These are phyloP conservation scores for Martiniozyma abietophila DNA, from an alignment of 805 yeast species.

Conservation along the genomic window DNA sequence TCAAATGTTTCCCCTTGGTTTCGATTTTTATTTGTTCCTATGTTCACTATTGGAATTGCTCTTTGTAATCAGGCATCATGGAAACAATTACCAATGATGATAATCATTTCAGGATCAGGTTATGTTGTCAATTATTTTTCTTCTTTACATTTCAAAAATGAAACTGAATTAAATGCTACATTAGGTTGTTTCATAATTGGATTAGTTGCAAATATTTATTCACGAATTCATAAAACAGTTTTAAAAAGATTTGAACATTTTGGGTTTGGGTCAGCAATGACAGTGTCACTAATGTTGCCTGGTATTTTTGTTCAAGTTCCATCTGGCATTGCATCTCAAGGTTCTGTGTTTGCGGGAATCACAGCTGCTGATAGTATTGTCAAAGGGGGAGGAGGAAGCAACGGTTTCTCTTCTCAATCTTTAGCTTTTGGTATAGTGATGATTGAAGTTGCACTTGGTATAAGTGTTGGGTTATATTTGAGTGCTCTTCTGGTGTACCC, in stretches of 20 bases:
- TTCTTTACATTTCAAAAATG: conserved; percentile 51
- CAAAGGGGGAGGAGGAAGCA: conserved; percentile 24
- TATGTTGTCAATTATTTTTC: conserved; percentile 55
- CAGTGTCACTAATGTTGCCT: conserved; percentile 93
- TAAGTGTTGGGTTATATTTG: conserved; percentile 86
- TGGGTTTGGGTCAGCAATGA: conserved; percentile 36
- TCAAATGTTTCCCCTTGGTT: conserved; percentile 46
- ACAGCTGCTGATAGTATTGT: conserved; percentile 62
- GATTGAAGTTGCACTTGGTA: conserved; percentile 91
- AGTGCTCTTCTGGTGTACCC: conserved; percentile 90
- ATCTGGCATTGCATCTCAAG: conserved; percentile 86
- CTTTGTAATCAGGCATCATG: conserved; percentile 77
- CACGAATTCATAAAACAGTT: conserved; percentile 71
- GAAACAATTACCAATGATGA: conserved; percentile 81
- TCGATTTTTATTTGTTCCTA: conserved; percentile 70
- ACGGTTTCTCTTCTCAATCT: conserved; percentile 9
- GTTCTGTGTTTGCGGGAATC: conserved; percentile 75
- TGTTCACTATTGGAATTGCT: conserved; percentile 50
- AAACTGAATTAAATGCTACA: conserved; percentile 77
- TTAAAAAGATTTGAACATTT: conserved; percentile 15
- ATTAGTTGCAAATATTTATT: conserved; percentile 76
- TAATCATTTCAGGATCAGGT: conserved; percentile 65
- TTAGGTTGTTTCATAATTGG: conserved; percentile 90
- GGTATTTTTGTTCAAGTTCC: conserved; percentile 95
- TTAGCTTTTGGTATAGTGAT: conserved; percentile 69